phyloP scores from a whole-genome alignment of 139 green algal genomes.

The Nannochloris sp. region DNA sequence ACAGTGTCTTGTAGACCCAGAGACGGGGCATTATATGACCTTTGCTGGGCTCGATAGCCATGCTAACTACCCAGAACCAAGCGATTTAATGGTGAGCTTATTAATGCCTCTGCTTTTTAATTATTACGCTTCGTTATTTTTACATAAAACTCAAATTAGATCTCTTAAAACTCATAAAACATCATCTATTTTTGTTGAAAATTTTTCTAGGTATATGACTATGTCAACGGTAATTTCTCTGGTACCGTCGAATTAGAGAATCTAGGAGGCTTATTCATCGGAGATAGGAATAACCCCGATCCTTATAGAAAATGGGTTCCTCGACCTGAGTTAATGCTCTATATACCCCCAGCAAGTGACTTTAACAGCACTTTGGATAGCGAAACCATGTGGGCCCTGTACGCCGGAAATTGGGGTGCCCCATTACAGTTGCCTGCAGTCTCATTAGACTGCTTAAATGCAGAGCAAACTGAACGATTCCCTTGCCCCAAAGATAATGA shows the following conservation, averaged over 20 bases:
- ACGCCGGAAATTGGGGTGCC: constrained; percentile 21
- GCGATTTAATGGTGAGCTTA: not conserved
- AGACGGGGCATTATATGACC: not conserved
- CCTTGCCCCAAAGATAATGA: not conserved
- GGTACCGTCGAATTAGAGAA: constrained; percentile 7
- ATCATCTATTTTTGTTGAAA: too few relatives aligned
- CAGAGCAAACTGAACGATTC: not conserved
- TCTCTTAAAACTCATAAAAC: too few relatives aligned
- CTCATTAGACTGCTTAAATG: constrained; percentile 15
- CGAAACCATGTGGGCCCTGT: constrained; percentile 10
- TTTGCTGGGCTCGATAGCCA: constrained; percentile 12
- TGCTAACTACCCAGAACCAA: constrained; percentile 15
- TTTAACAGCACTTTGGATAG: not conserved
- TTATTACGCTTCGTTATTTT: not conserved
- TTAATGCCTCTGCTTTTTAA: not conserved
- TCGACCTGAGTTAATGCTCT: not conserved
- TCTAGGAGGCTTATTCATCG: constrained; percentile 19
- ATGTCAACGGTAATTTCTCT: not conserved
- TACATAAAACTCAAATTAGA: too few relatives aligned
- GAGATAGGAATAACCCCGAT: constrained; percentile 7
- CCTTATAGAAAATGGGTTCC: constrained; percentile 3
- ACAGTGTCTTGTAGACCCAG: constrained; percentile 8
- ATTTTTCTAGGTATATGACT: constrained; percentile 1
- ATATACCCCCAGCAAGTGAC: not conserved
- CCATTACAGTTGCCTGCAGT: not conserved